Evolutionary conservation across 768 basidiomycete species (phyloP), one percentile per base, ranked within the genome.

Genomic region (Russula earlei): DNA sequence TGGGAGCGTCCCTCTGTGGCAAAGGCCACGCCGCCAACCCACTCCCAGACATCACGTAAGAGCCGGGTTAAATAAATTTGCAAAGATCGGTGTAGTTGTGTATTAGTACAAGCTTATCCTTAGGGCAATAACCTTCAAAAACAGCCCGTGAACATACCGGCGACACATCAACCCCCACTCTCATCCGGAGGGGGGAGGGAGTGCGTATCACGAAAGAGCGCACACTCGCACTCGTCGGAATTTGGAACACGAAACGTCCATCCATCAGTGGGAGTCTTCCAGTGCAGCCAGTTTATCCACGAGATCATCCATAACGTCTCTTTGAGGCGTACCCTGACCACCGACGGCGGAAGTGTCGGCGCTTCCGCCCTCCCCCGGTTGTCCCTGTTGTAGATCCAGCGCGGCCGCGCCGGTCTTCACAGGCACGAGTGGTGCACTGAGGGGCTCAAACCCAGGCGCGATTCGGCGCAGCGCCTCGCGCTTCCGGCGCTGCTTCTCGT

Each of bases 391-490:
- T 14, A 14, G 34, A 11, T 36, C 12, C 1, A 41, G 34, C 25
- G 34, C 33, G 15, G 47, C 58, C 3, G 25, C 27, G 2, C 48
- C 42, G 4, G 33, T 25, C 33, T 42, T 49, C 27, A 57, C 45
- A 2, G 62, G 62, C 11, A 61, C 55, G 8, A 62, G 52, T 20
- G 55, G 52, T 3, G 44, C 55, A 17, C 49, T 40, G 10, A 1
- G 19, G 0, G 59, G 59, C 51, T 87, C 84, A 62, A 89, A 92
- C 1, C 92, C 91, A 0, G 92, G 91, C 0, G 91, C 91, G 43
- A 95, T 83, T 52, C 77, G 74, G 14, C 82, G 75, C 56, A 94
- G 72, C 7, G 84, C 85, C 24, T 88, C 88, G 31, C 75, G 73
- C 54, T 74, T 72, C 29, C 77, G 71, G 20, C 73, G 74, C 63